phyloP scores from a whole-genome alignment of 768 basidiomycete genomes.

The Xerocomellus intermedius region DNA sequence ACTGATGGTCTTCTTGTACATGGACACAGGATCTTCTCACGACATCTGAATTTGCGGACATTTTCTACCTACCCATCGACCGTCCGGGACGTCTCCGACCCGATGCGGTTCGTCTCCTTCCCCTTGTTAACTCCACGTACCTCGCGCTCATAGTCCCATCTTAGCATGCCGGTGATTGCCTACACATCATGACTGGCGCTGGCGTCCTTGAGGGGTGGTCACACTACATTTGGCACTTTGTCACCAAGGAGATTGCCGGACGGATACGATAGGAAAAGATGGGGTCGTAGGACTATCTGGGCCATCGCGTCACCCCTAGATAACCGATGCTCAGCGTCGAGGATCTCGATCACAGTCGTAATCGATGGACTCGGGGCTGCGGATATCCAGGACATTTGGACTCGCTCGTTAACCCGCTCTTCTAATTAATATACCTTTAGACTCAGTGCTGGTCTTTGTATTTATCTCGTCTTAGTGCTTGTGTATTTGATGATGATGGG shows the following conservation, averaged over 20 bases:
- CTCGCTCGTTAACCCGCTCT: background rate
- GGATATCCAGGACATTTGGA: background rate
- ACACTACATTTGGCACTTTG: conserved; percentile 50
- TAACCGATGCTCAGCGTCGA: background rate
- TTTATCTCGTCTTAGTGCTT: background rate
- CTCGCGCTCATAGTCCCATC: background rate
- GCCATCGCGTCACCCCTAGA: background rate
- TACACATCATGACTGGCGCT: conserved; percentile 45
- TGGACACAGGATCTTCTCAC: conserved; percentile 40
- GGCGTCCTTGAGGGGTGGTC: conserved; percentile 54
- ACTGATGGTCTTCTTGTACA: conserved; percentile 2
- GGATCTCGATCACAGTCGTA: background rate
- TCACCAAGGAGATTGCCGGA: conserved; percentile 37
- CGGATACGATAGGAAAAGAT: conserved; percentile 19
- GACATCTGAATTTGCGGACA: conserved; percentile 46
- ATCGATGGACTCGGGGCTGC: background rate
- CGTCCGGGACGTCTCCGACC: conserved; percentile 60
- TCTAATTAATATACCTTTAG: background rate
- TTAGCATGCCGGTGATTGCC: conserved; percentile 47
- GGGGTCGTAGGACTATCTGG: background rate
- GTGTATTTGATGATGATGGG: background rate
- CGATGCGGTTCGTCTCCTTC: conserved; percentile 50
- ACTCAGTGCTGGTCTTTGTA: too few relatives aligned
- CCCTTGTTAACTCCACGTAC: background rate
- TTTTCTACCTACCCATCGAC: conserved; percentile 61